These are phyloP conservation scores for Aspergillus hancockii DNA, from an alignment of 495 filamentous ascomycete species.

Conservation along the genomic window DNA sequence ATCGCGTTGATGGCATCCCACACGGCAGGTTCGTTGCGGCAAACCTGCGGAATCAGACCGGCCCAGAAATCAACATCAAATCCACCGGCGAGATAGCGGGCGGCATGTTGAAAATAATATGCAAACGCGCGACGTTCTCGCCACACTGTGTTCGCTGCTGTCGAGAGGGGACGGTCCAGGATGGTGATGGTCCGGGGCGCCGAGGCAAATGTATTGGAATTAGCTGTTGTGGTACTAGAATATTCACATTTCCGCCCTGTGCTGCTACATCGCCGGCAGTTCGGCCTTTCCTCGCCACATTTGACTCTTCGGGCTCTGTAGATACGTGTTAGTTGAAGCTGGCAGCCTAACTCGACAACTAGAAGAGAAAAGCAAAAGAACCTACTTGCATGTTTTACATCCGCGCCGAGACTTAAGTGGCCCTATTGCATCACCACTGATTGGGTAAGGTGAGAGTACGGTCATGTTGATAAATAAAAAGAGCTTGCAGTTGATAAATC, in stretches of 20 bases:
- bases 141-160: conserved; percentile 27
- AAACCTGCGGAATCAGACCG: conserved; percentile 52
- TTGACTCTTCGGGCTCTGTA: conserved; percentile 53
- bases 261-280: conserved; percentile 46
- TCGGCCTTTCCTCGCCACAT: conserved; percentile 57
- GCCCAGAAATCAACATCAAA: conserved; percentile 55
- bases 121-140: conserved; percentile 48
- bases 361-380: conserved; percentile 1
- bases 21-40: conserved; percentile 54
- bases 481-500: too few relatives aligned
- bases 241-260: conserved; percentile 54
- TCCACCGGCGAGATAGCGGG: conserved; percentile 46
- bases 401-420: conserved; percentile 31
- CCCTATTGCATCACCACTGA: neutral
- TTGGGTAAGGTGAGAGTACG: neutral
- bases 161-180: conserved; percentile 19
- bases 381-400: conserved; percentile 47
- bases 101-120: conserved; percentile 52
- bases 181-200: conserved; percentile 8
- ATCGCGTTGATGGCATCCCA: conserved; percentile 55
- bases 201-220: conserved; percentile 11
- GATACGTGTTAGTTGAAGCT: neutral
- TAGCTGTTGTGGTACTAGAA: conserved; percentile 2
- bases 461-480: too few relatives aligned
- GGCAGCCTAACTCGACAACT: neutral